Evolutionary conservation across 1,284 basidiomycete genomes (phyloP), one percentile per base, ranked within the genome.

Genomic region (Dichomitus squalens): DNA sequence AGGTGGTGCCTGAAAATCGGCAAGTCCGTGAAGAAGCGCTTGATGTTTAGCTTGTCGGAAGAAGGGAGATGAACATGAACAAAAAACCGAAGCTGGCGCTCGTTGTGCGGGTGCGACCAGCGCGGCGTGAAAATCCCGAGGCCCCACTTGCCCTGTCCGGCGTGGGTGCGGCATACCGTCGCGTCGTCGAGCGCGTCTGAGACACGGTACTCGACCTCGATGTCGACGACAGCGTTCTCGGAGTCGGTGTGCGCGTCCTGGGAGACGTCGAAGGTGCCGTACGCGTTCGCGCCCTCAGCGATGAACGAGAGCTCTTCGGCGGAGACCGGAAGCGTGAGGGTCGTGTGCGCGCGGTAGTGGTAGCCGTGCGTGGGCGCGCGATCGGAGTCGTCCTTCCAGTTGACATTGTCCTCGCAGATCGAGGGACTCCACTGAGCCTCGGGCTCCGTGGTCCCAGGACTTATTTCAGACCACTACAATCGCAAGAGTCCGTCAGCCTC

Each of bases 281-380:
- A 49, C 1, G 70, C 57, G n/a, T 65, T 56, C 14, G 55, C 21
- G n/a, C 71, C 72, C 20, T 60, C 59, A 9, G 43, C 63, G 50
- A 68, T 12, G 52, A 73, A 64, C 54, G 70, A 66, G n/a, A 73
- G 57, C 44, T 65, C 35, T n/a, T 69, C 63, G 3, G 69, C 66
- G 41, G 50, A 36, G 3, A 68, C 34, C 1, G 70, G 70, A 9
- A 71, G 66, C 4, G 62, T 43, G 44, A 70, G 53, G 8, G 60
- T 58, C 1, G 68, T 61, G 46, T 55, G 47, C 0, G 67, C 67
- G 27, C 31, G 46, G 47, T 47, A 38, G n/a, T 38, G 39, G 39
- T 48, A 38, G 31, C 64, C 58, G 46, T 41, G 29, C 27, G 50
- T 57, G 55, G n/a, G 27, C 52, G 35, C 47, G 52, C 21, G 16